phyloP scores from a whole-genome alignment of 495 filamentous ascomycete species.

The Tuber microsphaerosporum region DNA sequence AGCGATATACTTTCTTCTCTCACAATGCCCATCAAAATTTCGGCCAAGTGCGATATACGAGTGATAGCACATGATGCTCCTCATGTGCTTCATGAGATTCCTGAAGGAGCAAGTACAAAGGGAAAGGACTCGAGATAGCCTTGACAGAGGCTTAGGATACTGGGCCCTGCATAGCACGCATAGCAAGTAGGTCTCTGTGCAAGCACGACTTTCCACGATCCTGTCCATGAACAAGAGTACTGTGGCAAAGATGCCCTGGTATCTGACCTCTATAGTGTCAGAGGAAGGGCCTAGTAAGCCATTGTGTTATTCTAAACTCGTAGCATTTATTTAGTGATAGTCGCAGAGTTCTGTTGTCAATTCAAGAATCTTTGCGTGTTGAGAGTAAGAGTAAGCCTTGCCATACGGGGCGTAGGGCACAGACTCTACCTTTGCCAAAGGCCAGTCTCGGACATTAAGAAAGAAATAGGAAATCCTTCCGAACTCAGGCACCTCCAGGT shows the following conservation, averaged over 20 bases:
- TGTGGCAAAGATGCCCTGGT: background rate
- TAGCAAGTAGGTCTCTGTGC: background rate
- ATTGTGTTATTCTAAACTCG: background rate
- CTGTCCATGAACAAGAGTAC: background rate
- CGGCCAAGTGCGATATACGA: background rate
- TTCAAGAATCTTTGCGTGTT: background rate
- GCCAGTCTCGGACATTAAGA: background rate
- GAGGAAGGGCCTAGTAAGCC: background rate
- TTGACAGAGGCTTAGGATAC: background rate
- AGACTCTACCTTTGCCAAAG: background rate
- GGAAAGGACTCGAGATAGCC: background rate
- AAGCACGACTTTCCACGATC: background rate
- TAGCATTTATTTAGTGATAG: background rate
- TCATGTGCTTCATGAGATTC: background rate
- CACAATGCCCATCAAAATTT: too few relatives aligned
- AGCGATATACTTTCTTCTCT: too few relatives aligned
- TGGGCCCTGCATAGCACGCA: background rate
- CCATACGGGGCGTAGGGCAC: background rate
- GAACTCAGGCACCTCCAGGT: background rate
- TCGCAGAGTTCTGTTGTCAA: background rate
- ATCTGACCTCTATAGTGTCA: background rate
- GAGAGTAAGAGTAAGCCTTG: background rate
- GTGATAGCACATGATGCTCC: background rate
- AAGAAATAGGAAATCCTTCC: background rate
- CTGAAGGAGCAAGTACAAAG: background rate